Evolutionary conservation across 2,329 filamentous ascomycete genomes (phyloP).

Genomic region (Colletotrichum gloeosporioides): DNA sequence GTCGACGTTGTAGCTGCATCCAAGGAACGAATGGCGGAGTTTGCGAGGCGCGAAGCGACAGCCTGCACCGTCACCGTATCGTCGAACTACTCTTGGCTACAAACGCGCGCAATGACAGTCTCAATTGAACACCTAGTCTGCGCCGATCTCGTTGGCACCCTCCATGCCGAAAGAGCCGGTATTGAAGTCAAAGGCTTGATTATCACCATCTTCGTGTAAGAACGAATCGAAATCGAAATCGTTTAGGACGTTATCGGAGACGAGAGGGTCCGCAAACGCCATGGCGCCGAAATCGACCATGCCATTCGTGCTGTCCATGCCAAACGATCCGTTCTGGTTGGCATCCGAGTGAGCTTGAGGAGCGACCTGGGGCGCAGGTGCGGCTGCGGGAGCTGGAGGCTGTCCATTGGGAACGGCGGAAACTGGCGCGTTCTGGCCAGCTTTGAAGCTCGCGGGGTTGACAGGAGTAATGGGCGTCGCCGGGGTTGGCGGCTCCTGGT

Average conservation of each 20-base stretch:
- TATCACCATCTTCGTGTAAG: constrained; percentile 60
- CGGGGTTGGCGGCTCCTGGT: constrained; percentile 65
- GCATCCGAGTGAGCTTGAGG: constrained; percentile 53
- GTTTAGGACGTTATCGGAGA: constrained; percentile 63
- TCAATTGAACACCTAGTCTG: constrained; percentile 47
- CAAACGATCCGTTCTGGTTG: constrained; percentile 47
- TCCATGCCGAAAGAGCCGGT: constrained; percentile 59
- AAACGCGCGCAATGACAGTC: not conserved
- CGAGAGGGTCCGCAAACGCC: constrained; percentile 61
- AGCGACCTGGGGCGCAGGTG: constrained; percentile 48
- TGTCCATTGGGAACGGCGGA: constrained; percentile 47
- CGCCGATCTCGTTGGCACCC: constrained; percentile 58
- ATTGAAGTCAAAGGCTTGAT: constrained; percentile 60
- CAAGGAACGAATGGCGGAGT: not conserved
- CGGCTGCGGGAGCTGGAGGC: constrained; percentile 46
- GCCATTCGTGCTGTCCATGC: constrained; percentile 44
- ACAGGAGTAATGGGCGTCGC: constrained; percentile 69
- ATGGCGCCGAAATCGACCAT: constrained; percentile 56
- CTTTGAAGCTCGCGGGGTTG: constrained; percentile 55
- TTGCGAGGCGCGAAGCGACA: not conserved
- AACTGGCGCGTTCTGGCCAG: constrained; percentile 46
- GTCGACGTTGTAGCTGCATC: not conserved
- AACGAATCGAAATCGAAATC: constrained; percentile 75
- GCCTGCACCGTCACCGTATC: not conserved
- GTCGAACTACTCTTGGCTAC: not conserved